phyloP scores from a whole-genome alignment of 2,329 filamentous ascomycete species.

The Penicillium oxalicum region DNA sequence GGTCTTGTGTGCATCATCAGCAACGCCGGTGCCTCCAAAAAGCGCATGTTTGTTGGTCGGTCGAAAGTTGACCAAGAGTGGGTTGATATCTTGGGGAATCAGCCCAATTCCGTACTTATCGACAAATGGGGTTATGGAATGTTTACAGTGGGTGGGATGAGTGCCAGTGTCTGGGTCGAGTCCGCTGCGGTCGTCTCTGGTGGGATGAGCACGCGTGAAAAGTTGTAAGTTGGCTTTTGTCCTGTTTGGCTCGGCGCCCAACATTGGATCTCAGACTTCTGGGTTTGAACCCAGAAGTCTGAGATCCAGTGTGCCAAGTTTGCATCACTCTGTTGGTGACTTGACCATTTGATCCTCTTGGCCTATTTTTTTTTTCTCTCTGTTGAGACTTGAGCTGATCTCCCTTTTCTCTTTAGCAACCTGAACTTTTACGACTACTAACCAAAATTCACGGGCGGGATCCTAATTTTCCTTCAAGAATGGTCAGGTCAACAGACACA shows the following conservation, averaged over 20 bases:
- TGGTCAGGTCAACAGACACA: too few species aligned
- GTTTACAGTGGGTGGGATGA: conserved; percentile 50
- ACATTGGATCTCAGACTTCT: too few species aligned
- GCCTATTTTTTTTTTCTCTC: too few species aligned
- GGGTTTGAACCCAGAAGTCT: too few species aligned
- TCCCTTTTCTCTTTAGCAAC: conserved; percentile 2
- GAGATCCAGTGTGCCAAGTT: too few species aligned
- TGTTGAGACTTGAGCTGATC: not conserved
- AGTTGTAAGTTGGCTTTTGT: conserved; percentile 7
- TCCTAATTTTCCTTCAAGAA: not conserved
- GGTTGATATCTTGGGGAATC: conserved; percentile 56
- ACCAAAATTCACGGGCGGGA: not conserved
- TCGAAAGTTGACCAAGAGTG: conserved; percentile 55
- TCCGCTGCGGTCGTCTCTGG: conserved; percentile 36
- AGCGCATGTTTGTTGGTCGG: conserved; percentile 57
- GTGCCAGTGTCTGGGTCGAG: conserved; percentile 58
- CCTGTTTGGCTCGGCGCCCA: too few species aligned
- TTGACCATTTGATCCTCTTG: too few species aligned
- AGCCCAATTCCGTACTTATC: conserved; percentile 51
- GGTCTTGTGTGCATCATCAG: conserved; percentile 55
- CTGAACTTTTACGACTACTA: conserved; percentile 11
- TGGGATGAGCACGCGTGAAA: conserved; percentile 3
- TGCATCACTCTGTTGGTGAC: too few species aligned
- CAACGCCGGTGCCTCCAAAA: conserved; percentile 44
- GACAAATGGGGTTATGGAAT: conserved; percentile 53